These are phyloP conservation scores for Cryptosporidium sp. DNA, from an alignment of 169 alveolate species.

Conservation along the genomic window DNA sequence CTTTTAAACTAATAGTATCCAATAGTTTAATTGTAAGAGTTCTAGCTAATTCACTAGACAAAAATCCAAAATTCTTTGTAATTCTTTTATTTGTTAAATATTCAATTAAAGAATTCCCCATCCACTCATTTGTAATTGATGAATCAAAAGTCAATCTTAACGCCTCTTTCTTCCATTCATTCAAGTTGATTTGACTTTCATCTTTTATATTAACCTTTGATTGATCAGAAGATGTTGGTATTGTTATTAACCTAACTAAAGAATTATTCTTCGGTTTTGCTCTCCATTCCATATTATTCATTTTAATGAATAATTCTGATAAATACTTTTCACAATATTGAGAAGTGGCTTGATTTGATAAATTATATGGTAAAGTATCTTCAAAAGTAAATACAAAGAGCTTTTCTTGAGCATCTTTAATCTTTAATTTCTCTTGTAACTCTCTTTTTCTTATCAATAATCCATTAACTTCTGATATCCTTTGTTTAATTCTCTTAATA, in stretches of 20 bases:
- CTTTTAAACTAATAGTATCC: conserved; percentile 24
- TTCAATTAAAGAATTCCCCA: conserved; percentile 47
- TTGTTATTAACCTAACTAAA: conserved; percentile 34
- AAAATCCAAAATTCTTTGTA: neutral
- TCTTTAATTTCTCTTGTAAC: conserved; percentile 16
- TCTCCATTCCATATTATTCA: conserved; percentile 70
- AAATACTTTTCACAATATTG: conserved; percentile 69
- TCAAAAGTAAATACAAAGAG: conserved; percentile 63
- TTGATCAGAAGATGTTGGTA: conserved; percentile 36
- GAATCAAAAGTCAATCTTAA: conserved; percentile 31
- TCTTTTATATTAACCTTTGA: neutral
- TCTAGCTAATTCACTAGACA: conserved; percentile 32
- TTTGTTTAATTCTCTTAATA: conserved; percentile 60
- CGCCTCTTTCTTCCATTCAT: conserved; percentile 45
- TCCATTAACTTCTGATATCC: conserved; percentile 65
- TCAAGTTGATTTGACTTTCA: conserved; percentile 1
- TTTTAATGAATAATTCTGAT: conserved; percentile 49
- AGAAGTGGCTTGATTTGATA: neutral
- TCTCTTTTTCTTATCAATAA: conserved; percentile 41
- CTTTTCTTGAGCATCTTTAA: conserved; percentile 38
- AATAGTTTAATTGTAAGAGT: conserved; percentile 4
- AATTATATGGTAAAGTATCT: conserved; percentile 49
- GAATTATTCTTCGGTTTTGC: conserved; percentile 50
- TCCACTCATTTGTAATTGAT: conserved; percentile 33
- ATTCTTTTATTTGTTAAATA: conserved; percentile 44